phyloP scores from a whole-genome alignment of 2,329 filamentous ascomycete genomes.

The Colletotrichum eremochloae region DNA sequence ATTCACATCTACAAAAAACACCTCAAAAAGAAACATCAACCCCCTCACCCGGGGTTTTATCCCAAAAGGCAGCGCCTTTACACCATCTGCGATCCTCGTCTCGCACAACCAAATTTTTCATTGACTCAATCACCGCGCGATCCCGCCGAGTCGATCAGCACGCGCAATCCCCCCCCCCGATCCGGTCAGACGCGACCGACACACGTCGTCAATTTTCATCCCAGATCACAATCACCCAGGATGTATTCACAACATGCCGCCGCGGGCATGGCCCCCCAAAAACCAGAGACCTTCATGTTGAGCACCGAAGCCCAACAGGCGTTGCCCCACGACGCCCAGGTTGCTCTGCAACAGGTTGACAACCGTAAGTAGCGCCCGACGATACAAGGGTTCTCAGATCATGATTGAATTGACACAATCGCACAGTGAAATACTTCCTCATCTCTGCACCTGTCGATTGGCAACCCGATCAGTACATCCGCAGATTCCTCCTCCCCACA shows the following conservation, averaged over 20 bases:
- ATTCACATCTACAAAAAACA: constrained; percentile 36
- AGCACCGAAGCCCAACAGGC: constrained; percentile 97
- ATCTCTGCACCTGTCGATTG: constrained; percentile 99
- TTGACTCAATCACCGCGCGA: constrained; percentile 26
- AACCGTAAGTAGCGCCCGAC: constrained; percentile 76
- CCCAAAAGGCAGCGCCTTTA: constrained; percentile 44
- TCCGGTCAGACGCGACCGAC: constrained; percentile 43
- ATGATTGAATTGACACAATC: constrained; percentile 45
- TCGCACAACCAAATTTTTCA: constrained; percentile 15
- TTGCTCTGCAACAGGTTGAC: constrained; percentile 97
- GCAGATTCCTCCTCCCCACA: constrained; percentile 93
- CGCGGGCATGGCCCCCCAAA: constrained; percentile 90
- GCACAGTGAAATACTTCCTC: constrained; percentile 96
- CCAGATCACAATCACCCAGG: constrained; percentile 45
- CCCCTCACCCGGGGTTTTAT: constrained; percentile 24
- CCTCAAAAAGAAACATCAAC: constrained; percentile 21
- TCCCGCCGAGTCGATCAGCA: constrained; percentile 20
- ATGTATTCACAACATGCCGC: constrained; percentile 89
- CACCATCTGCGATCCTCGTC: constrained; percentile 23
- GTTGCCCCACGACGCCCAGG: constrained; percentile 94
- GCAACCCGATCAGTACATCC: constrained; percentile 96
- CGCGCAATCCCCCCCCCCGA: constrained; percentile 26
- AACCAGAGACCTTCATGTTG: constrained; percentile 98
- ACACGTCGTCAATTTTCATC: constrained; percentile 38
- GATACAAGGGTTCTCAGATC: neutral